Evolutionary conservation across 2,329 filamentous ascomycete genomes (phyloP).

Genomic region (Trichothecium roseum): DNA sequence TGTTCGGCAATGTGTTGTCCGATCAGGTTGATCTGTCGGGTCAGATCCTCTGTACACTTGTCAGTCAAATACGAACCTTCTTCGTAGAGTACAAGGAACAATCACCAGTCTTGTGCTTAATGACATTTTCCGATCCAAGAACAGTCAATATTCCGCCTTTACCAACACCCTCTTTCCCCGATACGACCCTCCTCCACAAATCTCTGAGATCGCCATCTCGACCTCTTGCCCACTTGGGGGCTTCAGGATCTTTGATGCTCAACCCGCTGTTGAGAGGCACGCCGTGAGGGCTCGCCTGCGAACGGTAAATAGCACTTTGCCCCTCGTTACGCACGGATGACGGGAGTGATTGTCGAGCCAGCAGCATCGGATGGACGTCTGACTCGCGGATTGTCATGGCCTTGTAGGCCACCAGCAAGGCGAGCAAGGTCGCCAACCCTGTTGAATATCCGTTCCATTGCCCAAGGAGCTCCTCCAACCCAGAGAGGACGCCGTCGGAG

Average conservation of each 20-base stretch:
- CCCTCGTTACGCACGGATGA: slow-evolving; percentile 72
- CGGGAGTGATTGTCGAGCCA: slow-evolving; percentile 72
- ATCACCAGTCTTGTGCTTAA: slow-evolving; percentile 59
- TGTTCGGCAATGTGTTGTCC: slow-evolving; percentile 66
- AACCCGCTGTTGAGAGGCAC: slow-evolving; percentile 69
- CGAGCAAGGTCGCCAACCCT: slow-evolving; percentile 52
- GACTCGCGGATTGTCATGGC: slow-evolving; percentile 66
- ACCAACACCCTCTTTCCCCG: slow-evolving; percentile 53
- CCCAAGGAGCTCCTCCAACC: slow-evolving; percentile 56
- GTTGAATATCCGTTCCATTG: slow-evolving; percentile 81
- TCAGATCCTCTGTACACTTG: slow-evolving; percentile 49
- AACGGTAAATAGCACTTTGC: slow-evolving; percentile 78
- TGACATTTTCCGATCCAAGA: slow-evolving; percentile 61
- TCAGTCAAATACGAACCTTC: neutral
- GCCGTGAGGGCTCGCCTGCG: slow-evolving; percentile 75
- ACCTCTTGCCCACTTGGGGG: slow-evolving; percentile 73
- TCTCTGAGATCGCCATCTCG: slow-evolving; percentile 85
- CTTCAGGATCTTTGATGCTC: slow-evolving; percentile 70
- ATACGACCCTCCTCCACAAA: slow-evolving; percentile 68
- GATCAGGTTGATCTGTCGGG: slow-evolving; percentile 77
- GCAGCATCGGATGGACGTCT: slow-evolving; percentile 83
- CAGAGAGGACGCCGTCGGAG: slow-evolving; percentile 57
- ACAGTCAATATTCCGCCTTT: slow-evolving; percentile 71
- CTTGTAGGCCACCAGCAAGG: slow-evolving; percentile 59
- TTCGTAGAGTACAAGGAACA: neutral